Evolutionary conservation across 441 rosid genomes (phyloP).

Genomic region (Pelargonium myrrhifolium): DNA sequence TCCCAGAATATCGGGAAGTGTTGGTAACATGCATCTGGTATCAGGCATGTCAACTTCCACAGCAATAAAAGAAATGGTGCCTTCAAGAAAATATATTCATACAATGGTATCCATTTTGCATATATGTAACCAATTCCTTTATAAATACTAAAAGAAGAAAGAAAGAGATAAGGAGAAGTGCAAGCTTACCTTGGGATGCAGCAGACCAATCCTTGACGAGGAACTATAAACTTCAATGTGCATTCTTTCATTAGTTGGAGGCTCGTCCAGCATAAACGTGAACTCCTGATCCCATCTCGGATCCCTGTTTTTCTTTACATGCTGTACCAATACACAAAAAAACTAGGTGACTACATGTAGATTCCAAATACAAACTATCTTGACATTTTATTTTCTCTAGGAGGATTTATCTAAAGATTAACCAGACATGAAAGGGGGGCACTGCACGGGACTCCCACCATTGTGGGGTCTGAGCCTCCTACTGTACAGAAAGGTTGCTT

Average conservation of each 20-base stretch:
- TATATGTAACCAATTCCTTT: background rate
- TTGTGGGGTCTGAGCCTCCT: too few species aligned
- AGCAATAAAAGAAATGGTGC: too few species aligned
- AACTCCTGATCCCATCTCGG: slow-evolving; percentile 5
- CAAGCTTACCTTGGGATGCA: slow-evolving; percentile 2
- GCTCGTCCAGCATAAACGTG: background rate
- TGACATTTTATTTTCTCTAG: too few species aligned
- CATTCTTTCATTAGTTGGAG: slow-evolving; percentile 3
- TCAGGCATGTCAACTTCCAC: too few species aligned
- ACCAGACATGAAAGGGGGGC: too few species aligned
- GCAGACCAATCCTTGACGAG: slow-evolving; percentile 5
- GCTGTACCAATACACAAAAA: background rate
- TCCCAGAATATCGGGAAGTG: too few species aligned
- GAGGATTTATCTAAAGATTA: too few species aligned
- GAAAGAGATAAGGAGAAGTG: background rate
- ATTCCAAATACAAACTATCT: background rate
- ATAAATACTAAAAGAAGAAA: background rate
- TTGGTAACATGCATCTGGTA: too few species aligned
- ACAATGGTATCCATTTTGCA: too few species aligned
- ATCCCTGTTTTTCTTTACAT: background rate
- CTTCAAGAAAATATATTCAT: too few species aligned
- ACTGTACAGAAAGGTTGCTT: too few species aligned
- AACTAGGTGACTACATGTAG: slow-evolving; percentile 1
- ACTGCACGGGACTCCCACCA: too few species aligned
- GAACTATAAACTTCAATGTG: background rate